Evolutionary conservation across 2,329 filamentous ascomycete genomes (phyloP).

Genomic region (Cryphonectria carpinicola): DNA sequence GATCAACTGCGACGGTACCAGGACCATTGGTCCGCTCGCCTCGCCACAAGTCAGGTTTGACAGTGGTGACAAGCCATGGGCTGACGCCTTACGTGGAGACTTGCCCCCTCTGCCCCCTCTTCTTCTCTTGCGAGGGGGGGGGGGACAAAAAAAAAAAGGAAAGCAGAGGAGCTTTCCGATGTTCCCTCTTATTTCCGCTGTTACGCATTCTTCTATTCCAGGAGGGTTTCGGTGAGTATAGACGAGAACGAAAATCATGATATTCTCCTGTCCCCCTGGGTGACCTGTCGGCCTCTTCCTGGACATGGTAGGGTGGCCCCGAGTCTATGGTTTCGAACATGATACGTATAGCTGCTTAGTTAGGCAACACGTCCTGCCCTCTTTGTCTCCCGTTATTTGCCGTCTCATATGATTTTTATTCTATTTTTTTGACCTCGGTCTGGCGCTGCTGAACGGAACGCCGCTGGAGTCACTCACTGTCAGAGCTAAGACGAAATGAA

Average conservation of each 20-base stretch:
- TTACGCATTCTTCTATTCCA: slow-evolving; percentile 8
- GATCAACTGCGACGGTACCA: slow-evolving; percentile 3
- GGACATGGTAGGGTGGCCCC: slow-evolving; percentile 15
- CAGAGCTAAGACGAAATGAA: neutral
- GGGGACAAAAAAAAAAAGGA: neutral
- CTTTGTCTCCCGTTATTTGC: slow-evolving; percentile 3
- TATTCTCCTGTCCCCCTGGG: neutral
- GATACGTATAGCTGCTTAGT: slow-evolving; percentile 6
- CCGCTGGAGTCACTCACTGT: neutral
- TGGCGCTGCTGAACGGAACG: slow-evolving; percentile 3
- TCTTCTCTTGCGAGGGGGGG: too few relatives aligned
- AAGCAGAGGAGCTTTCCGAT: neutral
- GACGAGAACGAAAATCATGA: slow-evolving; percentile 13
- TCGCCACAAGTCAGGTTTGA: slow-evolving; percentile 7
- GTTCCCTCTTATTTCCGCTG: slow-evolving; percentile 5
- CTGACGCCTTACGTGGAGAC: slow-evolving; percentile 4
- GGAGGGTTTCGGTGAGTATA: slow-evolving; percentile 9
- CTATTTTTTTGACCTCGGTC: neutral
- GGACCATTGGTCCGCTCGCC: slow-evolving; percentile 9
- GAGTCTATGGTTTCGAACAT: slow-evolving; percentile 13
- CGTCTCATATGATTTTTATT: slow-evolving; percentile 2
- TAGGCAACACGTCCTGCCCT: neutral
- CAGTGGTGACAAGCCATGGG: slow-evolving; percentile 5
- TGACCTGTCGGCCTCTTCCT: slow-evolving; percentile 14
- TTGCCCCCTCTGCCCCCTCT: neutral